Base-by-base conservation (phyloP, 345 rosid genomes). In the Bruguiera parviflora region DNA sequence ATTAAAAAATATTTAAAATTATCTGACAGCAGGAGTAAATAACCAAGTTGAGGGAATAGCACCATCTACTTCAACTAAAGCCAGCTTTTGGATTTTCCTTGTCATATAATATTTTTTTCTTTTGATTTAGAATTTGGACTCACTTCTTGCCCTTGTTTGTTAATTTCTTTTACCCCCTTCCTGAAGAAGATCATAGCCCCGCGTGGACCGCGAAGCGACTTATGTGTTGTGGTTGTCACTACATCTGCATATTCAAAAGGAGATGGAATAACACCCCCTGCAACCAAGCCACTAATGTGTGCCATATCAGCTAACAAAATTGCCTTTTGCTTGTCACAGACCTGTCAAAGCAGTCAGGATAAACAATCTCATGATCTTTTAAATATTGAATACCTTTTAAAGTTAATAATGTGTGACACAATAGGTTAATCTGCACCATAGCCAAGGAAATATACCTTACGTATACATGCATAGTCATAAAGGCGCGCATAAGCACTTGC, bases 401-500 rank as follows among this genome's bases (percentile, higher is more conserved):
- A 46, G 65, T 10, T 39, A 11, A 11, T 39, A 4, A 13, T 13
- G 18, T 43, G 49, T 43, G 49, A 43, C 47, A 39, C 16, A 13
- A 43, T 43, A 13, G 49, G 49, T 43, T 15, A 43, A 43, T 43
- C 16, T 43, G 49, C 4, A 1, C 19, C 18, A 10, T 56, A 69
- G 69, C 65, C 32, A 77, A 71, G 32, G 21, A 20, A 69, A 35
- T 49, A 76, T 78, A 93, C 98, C 94, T 91, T 88, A 32, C 96
- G 91, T 13, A 93, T 93, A 16, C 80, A 86, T n/a, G 92, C 97
- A 81, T 93, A 93, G 63, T 91, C 97, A 79, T 91, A 93, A 37
- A 91, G 86, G 47, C 96, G 96, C 61, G 98, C 96, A 84, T 93
- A 93, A 58, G 98, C 98, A 75, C 98, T 91, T 64, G 98, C 98